These are phyloP conservation scores for Blastocystis sp. DNA, from an alignment of 352 stramenopile species.

Conservation along the genomic window DNA sequence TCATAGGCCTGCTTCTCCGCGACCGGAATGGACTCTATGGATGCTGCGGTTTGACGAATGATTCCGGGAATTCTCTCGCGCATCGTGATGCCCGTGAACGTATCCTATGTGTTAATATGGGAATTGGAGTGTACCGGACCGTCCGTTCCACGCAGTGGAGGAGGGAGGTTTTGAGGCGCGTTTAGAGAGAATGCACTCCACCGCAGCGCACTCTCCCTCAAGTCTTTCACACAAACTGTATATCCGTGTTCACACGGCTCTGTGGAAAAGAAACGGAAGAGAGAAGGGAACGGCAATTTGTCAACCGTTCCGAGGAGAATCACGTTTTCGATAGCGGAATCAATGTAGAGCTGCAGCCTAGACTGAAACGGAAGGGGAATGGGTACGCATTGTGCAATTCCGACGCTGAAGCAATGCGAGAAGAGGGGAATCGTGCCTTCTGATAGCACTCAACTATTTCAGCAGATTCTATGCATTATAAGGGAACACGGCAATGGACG, in stretches of 20 bases:
- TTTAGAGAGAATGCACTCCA: background rate
- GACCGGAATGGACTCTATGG: background rate
- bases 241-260: background rate
- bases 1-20: background rate
- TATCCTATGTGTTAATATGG: constrained; percentile 6
- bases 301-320: background rate
- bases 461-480: background rate
- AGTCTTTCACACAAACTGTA: background rate
- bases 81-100: constrained; percentile 55
- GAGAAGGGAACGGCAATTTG: background rate
- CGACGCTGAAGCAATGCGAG: no score
- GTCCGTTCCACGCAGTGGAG: constrained; percentile 31
- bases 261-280: background rate
- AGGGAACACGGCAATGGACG: background rate
- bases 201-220: background rate
- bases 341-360: background rate
- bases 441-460: no score
- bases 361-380: no score
- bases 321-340: background rate
- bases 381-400: no score
- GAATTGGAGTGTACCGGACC: constrained; percentile 8
- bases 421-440: no score
- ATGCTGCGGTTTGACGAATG: background rate
- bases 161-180: background rate
- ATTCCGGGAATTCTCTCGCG: constrained; percentile 20